phyloP scores from a whole-genome alignment of 768 basidiomycete genomes.

The Suillus brevipes region DNA sequence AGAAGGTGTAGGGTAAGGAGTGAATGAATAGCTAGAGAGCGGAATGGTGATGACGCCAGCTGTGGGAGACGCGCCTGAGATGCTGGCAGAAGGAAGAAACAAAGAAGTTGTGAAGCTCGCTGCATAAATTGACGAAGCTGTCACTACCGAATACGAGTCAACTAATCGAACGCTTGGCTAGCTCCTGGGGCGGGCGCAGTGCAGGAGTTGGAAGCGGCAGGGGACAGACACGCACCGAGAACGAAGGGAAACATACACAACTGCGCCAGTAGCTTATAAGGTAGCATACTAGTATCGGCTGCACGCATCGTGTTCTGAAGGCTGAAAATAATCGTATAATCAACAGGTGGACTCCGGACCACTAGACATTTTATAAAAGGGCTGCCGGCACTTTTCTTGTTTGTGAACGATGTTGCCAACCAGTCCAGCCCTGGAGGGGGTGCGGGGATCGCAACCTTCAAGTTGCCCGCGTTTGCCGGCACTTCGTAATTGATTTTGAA shows the following conservation, averaged over 20 bases:
- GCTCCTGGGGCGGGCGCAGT: too few relatives aligned
- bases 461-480: too few relatives aligned
- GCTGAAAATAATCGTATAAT: not conserved
- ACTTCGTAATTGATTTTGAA: too few relatives aligned
- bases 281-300: not conserved
- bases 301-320: not conserved
- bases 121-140: not conserved
- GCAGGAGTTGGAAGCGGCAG: not conserved
- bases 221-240: not conserved
- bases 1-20: constrained; percentile 57
- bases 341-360: not conserved
- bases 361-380: not conserved
- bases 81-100: not conserved
- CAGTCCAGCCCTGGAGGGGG: too few relatives aligned
- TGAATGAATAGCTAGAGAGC: constrained; percentile 43
- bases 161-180: too few relatives aligned
- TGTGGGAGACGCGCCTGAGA: constrained; percentile 8
- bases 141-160: not conserved
- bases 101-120: not conserved
- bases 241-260: not conserved
- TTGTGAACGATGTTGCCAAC: too few relatives aligned
- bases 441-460: too few relatives aligned
- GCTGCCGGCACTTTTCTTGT: too few relatives aligned
- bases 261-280: not conserved
- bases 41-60: constrained; percentile 32